Conservation (phyloP, 345 rosid species). For the Abelmoschus esculentus region DNA sequence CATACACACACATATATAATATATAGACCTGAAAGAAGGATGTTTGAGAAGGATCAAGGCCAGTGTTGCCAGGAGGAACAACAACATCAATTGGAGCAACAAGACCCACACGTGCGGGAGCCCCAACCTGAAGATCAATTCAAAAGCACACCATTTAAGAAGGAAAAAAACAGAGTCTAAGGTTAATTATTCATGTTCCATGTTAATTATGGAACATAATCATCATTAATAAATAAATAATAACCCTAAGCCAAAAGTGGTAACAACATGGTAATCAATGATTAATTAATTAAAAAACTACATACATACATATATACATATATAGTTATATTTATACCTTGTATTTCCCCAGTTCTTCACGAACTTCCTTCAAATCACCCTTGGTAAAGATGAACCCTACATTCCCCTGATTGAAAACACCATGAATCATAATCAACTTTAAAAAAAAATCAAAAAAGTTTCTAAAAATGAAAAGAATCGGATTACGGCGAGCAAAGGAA, state of each 20-base stretch:
- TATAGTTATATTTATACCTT: conserved; percentile 30
- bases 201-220: neutral
- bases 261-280: neutral
- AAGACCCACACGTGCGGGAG: conserved; percentile 46
- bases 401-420: conserved; percentile 38
- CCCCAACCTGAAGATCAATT: conserved; percentile 32
- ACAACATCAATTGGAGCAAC: conserved; percentile 44
- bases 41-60: conserved; percentile 45
- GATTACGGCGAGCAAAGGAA: conserved; percentile 52
- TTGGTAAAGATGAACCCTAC: conserved; percentile 72
- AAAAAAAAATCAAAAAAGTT: neutral
- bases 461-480: neutral
- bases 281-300: neutral
- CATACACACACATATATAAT: neutral
- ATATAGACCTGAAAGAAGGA: conserved; percentile 34
- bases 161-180: too few relatives aligned
- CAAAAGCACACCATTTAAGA: neutral
- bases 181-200: too few relatives aligned
- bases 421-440: neutral
- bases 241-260: neutral
- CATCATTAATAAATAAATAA: neutral
- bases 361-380: conserved; percentile 71
- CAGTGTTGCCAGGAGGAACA: conserved; percentile 46
- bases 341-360: conserved; percentile 65
- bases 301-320: too few relatives aligned